Conservation (phyloP, 441 rosid genomes). For the Brassica balearica region DNA sequence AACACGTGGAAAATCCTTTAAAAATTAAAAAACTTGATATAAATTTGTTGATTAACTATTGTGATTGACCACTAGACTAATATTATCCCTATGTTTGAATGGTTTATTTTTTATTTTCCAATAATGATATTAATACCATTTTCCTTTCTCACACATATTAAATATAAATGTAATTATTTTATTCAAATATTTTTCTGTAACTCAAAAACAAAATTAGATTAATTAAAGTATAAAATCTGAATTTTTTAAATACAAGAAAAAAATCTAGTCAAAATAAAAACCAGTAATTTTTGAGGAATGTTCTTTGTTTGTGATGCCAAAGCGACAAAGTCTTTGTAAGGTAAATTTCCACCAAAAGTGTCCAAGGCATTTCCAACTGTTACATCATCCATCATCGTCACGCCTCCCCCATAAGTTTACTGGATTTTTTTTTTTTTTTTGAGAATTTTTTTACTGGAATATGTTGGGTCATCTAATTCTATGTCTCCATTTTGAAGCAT, state of each 20-base stretch:
- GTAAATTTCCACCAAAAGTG: conserved; percentile 82
- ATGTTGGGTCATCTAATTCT: conserved; percentile 42
- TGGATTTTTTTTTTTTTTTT: too few relatives aligned
- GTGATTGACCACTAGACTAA: background rate
- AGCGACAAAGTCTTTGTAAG: conserved; percentile 72
- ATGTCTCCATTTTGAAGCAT: too few relatives aligned
- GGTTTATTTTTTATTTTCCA: too few relatives aligned
- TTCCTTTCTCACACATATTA: too few relatives aligned
- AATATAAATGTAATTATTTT: too few relatives aligned
- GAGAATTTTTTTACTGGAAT: conserved; percentile 58
- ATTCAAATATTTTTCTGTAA: background rate
- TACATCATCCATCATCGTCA: conserved; percentile 75
- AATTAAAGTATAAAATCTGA: background rate
- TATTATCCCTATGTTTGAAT: background rate
- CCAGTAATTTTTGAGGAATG: conserved; percentile 1
- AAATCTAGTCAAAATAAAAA: background rate
- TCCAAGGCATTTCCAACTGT: conserved; percentile 92
- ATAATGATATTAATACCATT: too few relatives aligned
- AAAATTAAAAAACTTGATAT: too few relatives aligned
- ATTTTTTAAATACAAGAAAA: too few relatives aligned
- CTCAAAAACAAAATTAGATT: too few relatives aligned
- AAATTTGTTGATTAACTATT: background rate
- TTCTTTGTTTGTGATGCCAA: conserved; percentile 74
- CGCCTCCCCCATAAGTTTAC: conserved; percentile 88
- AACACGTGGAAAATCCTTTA: too few relatives aligned